Conservation (phyloP, 1,139 yeast species). For the Kodamaea anthophila region DNA sequence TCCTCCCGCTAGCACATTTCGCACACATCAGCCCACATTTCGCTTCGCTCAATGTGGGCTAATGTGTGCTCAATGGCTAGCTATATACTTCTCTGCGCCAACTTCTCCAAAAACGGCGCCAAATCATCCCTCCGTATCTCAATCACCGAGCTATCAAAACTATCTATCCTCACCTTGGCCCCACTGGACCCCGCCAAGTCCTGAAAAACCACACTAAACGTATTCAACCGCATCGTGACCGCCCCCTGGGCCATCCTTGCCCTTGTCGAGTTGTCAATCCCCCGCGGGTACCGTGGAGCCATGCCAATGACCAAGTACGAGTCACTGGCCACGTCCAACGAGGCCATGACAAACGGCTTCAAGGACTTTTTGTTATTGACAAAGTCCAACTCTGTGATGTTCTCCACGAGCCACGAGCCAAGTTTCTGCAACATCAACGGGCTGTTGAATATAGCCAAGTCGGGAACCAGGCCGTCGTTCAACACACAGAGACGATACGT, state of each 20-base stretch:
- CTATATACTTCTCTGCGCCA: conserved; percentile 40
- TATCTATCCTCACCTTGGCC: conserved; percentile 86
- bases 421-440: conserved; percentile 80
- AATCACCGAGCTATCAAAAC: conserved; percentile 89
- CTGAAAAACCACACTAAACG: conserved; percentile 87
- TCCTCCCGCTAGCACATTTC: too few relatives aligned
- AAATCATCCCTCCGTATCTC: conserved; percentile 86
- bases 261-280: conserved; percentile 40
- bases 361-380: conserved; percentile 40
- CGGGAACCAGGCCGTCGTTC: conserved; percentile 76
- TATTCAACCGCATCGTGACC: conserved; percentile 49
- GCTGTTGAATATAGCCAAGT: conserved; percentile 68
- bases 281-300: conserved; percentile 76
- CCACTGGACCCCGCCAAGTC: conserved; percentile 76
- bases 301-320: conserved; percentile 87
- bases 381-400: conserved; percentile 73
- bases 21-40: neutral
- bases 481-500: conserved; percentile 82
- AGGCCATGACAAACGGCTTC: conserved; percentile 83
- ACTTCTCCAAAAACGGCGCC: conserved; percentile 76
- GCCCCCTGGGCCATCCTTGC: conserved; percentile 30
- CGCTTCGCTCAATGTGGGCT: neutral
- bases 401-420: conserved; percentile 89
- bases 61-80: conserved; percentile 3
- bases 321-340: conserved; percentile 66